Evolutionary conservation across 768 basidiomycete species (phyloP), one percentile per base, ranked within the genome.

Genomic region (Gloeophyllum trabeum): DNA sequence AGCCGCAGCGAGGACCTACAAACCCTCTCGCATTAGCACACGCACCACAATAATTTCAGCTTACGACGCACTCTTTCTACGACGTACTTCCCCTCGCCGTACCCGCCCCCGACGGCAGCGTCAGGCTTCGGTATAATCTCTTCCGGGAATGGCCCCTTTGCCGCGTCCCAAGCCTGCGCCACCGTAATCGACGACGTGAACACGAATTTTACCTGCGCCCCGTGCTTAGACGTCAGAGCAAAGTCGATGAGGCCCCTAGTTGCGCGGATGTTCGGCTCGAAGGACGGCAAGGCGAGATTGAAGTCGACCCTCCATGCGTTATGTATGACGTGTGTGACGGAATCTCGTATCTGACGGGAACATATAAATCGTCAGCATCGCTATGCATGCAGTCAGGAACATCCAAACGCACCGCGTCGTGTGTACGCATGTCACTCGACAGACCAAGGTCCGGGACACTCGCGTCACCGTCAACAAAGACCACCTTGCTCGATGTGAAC

Each of bases 1-100:
- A 1, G 64, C 67, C 1, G 30, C 43, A 19, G 51, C 41, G 6
- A 70, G 48, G 24, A 70, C n/a, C n/a, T n/a, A n/a, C n/a, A n/a
- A n/a, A n/a, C n/a, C n/a, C n/a, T n/a, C n/a, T n/a, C n/a, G n/a
- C n/a, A n/a, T n/a, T n/a, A n/a, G n/a, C n/a, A 16, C n/a, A n/a
- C n/a, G n/a, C n/a, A n/a, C n/a, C n/a, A n/a, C n/a, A n/a, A n/a
- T n/a, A n/a, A n/a, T n/a, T n/a, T n/a, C n/a, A n/a, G n/a, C n/a
- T n/a, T n/a, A 7, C 28, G 28, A 30, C 28, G 7, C 28, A 30
- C 28, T 7, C 28, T 30, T 16, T 30, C 28, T 16, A 16, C n/a
- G n/a, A n/a, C n/a, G n/a, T 30, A 16, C 28, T 30, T 30, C 10
- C 28, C 16, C 28, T 30, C 28, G 28, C 28, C 28, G 28, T 30